phyloP scores from a whole-genome alignment of 2,329 filamentous ascomycete species.

The Pseudopithomyces chartarum region DNA sequence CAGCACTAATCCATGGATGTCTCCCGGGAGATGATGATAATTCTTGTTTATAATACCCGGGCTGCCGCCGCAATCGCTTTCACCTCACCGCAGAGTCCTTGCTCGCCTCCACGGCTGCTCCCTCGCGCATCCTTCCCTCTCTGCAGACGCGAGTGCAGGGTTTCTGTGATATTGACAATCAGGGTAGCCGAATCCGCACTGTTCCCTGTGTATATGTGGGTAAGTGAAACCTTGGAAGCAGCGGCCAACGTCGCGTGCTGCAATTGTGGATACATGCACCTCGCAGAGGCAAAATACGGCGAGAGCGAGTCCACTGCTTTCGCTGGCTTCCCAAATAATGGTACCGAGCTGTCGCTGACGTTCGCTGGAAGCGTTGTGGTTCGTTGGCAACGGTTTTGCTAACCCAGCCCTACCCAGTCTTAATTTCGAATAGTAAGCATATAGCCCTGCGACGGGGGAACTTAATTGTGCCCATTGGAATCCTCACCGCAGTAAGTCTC shows the following conservation, averaged over 20 bases:
- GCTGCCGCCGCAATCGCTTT: slow-evolving; percentile 21
- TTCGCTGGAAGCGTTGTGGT: slow-evolving; percentile 1
- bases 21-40: slow-evolving; percentile 9
- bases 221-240: not conserved
- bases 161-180: not conserved
- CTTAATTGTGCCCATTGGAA: not conserved
- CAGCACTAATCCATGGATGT: slow-evolving; percentile 3
- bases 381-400: not conserved
- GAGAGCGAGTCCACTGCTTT: not conserved
- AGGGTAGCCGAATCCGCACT: not conserved
- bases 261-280: not conserved
- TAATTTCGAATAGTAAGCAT: slow-evolving; percentile 9
- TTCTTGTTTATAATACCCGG: slow-evolving; percentile 34
- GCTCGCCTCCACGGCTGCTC: not conserved
- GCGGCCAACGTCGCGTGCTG: not conserved
- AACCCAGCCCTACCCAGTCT: slow-evolving; percentile 14
- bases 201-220: not conserved
- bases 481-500: not conserved
- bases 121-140: not conserved
- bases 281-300: slow-evolving; percentile 4
- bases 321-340: not conserved
- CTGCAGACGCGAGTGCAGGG: slow-evolving; percentile 1
- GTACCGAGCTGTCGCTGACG: slow-evolving; percentile 11
- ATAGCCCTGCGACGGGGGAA: not conserved
- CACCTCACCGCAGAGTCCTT: not conserved